These are phyloP conservation scores for Lyophyllum semitale DNA, from an alignment of 768 basidiomycete genomes.

Conservation along the genomic window DNA sequence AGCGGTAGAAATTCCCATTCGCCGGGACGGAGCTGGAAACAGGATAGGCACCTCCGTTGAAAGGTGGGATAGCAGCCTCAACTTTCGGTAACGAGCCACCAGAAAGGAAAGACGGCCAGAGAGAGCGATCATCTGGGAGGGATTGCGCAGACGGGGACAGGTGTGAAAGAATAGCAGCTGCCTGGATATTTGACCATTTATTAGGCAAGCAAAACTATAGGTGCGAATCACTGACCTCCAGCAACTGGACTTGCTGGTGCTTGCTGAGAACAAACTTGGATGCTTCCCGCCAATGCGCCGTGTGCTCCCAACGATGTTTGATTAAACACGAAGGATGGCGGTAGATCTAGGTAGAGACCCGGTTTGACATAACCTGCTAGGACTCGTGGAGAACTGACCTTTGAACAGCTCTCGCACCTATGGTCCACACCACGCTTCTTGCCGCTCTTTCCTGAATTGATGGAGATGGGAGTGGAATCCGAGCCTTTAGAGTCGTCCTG, in stretches of 20 bases:
- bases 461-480: slow-evolving; percentile 36
- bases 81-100: slow-evolving; percentile 67
- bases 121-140: slow-evolving; percentile 89
- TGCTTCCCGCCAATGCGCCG: slow-evolving; percentile 94
- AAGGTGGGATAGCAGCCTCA: slow-evolving; percentile 22
- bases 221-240: slow-evolving; percentile 62
- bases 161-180: slow-evolving; percentile 93
- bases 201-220: neutral
- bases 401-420: slow-evolving; percentile 92
- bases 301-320: slow-evolving; percentile 98
- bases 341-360: slow-evolving; percentile 56
- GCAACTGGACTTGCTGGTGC: slow-evolving; percentile 95
- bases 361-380: slow-evolving; percentile 9
- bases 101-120: slow-evolving; percentile 86
- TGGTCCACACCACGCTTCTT: slow-evolving; percentile 87
- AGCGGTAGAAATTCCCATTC: slow-evolving; percentile 20
- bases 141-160: slow-evolving; percentile 70
- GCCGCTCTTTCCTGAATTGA: slow-evolving; percentile 38
- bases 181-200: slow-evolving; percentile 41
- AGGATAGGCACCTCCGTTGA: slow-evolving; percentile 23
- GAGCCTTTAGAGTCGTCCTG: slow-evolving; percentile 15
- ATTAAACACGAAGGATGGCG: slow-evolving; percentile 93
- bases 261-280: slow-evolving; percentile 89
- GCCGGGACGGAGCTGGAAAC: slow-evolving; percentile 59
- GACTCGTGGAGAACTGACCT: slow-evolving; percentile 51